These are phyloP conservation scores for Jamesozyma hellenica DNA, from an alignment of 805 yeast genomes.

Conservation along the genomic window DNA sequence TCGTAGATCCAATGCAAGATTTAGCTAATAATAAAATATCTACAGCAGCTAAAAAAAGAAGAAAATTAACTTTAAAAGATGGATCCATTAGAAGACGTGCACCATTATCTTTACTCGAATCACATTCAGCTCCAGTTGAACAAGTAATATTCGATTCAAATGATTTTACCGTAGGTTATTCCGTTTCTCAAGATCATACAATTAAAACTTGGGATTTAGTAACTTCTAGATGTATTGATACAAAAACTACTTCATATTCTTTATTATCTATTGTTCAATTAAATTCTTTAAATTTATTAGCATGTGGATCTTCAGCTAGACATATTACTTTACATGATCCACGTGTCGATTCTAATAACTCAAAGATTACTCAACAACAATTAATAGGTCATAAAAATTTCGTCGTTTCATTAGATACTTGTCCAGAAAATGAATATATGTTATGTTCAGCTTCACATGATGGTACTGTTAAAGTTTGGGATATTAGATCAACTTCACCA, in stretches of 20 bases:
- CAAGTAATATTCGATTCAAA: slow-evolving; percentile 63
- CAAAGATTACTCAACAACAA: slow-evolving; percentile 57
- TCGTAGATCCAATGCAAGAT: slow-evolving; percentile 40
- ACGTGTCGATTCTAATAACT: slow-evolving; percentile 43
- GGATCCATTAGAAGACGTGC: slow-evolving; percentile 70
- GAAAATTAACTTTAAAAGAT: slow-evolving; percentile 70
- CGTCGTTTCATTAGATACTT: slow-evolving; percentile 66
- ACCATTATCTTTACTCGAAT: slow-evolving; percentile 67
- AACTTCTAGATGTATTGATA: slow-evolving; percentile 75
- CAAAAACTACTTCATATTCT: slow-evolving; percentile 79
- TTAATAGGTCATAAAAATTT: slow-evolving; percentile 85
- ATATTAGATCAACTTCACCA: slow-evolving; percentile 73
- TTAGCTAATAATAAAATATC: slow-evolving; percentile 42
- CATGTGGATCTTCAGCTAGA: slow-evolving; percentile 96
- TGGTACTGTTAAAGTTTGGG: slow-evolving; percentile 94
- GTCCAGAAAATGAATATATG: slow-evolving; percentile 73
- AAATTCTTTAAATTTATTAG: slow-evolving; percentile 58
- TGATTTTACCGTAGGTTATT: slow-evolving; percentile 78
- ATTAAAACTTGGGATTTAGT: slow-evolving; percentile 94
- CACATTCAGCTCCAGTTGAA: slow-evolving; percentile 82
- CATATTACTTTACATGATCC: slow-evolving; percentile 93
- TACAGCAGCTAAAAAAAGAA: slow-evolving; percentile 79
- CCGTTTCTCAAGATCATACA: slow-evolving; percentile 92
- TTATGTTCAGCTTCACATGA: slow-evolving; percentile 91
- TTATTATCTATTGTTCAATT: slow-evolving; percentile 65